A percentile compares a stretch with the other conserved stretches of the same genome.
Conservation (phyloP, 2,329 filamentous ascomycete genomes). For the Leptographium radiaticola region DNA sequence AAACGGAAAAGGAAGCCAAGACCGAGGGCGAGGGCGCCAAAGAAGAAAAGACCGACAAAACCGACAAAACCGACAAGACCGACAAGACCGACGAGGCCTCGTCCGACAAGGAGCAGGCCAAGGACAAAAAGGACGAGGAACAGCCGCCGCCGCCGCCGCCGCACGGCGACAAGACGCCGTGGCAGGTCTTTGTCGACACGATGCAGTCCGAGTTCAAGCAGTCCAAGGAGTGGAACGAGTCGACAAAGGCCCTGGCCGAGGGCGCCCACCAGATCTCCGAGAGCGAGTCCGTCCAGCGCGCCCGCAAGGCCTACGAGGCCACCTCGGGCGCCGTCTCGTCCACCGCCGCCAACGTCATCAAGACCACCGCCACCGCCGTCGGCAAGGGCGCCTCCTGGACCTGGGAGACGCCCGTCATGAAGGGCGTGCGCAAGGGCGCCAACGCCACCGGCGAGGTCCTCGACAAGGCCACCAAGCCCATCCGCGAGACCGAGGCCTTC, state of each 20-base stretch:
- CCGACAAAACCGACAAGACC: slow-evolving; percentile 29
- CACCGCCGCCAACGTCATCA: slow-evolving; percentile 67
- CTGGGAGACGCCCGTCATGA: slow-evolving; percentile 90
- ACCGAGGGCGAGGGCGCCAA: slow-evolving; percentile 22
- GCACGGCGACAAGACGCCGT: slow-evolving; percentile 94
- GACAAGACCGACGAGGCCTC: slow-evolving; percentile 33
- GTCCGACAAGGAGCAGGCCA: slow-evolving; percentile 37
- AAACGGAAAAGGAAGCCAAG: slow-evolving; percentile 12
- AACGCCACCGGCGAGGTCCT: slow-evolving; percentile 75
- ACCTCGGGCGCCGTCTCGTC: slow-evolving; percentile 73
- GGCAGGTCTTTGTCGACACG: slow-evolving; percentile 98
- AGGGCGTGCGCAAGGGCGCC: slow-evolving; percentile 77
- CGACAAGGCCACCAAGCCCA: slow-evolving; percentile 88
- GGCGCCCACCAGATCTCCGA: slow-evolving; percentile 85
- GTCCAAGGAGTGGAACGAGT: slow-evolving; percentile 98
- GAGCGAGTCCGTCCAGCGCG: slow-evolving; percentile 79
- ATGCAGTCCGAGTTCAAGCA: slow-evolving; percentile 86
- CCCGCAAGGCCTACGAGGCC: slow-evolving; percentile 73
- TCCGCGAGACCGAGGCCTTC: slow-evolving; percentile 87
- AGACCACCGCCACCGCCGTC: slow-evolving; percentile 72
- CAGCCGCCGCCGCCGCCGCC: slow-evolving; percentile 78
- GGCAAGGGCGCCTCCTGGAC: slow-evolving; percentile 92
- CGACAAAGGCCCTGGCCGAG: slow-evolving; percentile 84
- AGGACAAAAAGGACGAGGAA: slow-evolving; percentile 41
- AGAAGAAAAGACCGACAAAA: slow-evolving; percentile 27